Evolutionary conservation across 768 basidiomycete genomes (phyloP).

Genomic region (Boletus rubropictus): DNA sequence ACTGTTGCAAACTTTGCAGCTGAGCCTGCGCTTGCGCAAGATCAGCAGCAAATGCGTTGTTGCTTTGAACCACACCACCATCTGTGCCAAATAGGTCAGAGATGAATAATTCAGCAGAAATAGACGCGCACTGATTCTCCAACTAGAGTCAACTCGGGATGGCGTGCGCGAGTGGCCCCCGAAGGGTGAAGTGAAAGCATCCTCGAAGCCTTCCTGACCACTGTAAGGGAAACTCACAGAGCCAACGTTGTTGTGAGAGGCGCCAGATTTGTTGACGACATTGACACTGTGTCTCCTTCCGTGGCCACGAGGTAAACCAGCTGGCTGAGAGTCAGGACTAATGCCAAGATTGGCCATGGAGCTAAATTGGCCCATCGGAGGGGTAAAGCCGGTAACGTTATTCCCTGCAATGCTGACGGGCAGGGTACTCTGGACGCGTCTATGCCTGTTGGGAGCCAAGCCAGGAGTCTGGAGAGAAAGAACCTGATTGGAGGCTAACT

Average conservation of each 20-base stretch:
- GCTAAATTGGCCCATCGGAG: slow-evolving; percentile 61
- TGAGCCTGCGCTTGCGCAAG: slow-evolving; percentile 97
- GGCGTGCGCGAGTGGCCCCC: slow-evolving; percentile 71
- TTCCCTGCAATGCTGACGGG: slow-evolving; percentile 50
- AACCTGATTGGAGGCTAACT: slow-evolving; percentile 82
- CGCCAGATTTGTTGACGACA: slow-evolving; percentile 68
- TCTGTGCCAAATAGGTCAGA: slow-evolving; percentile 37
- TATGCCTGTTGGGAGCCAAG: slow-evolving; percentile 65
- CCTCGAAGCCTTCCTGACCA: slow-evolving; percentile 68
- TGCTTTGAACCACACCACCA: slow-evolving; percentile 66
- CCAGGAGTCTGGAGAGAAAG: slow-evolving; percentile 75
- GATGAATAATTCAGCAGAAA: neutral
- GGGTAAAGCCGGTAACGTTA: slow-evolving; percentile 27
- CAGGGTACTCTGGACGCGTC: slow-evolving; percentile 83
- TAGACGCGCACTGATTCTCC: slow-evolving; percentile 75
- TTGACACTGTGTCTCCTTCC: slow-evolving; percentile 89
- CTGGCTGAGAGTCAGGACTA: slow-evolving; percentile 58
- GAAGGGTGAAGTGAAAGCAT: slow-evolving; percentile 64
- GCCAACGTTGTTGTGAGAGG: slow-evolving; percentile 40
- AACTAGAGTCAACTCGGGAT: slow-evolving; percentile 75
- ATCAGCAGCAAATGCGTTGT: slow-evolving; percentile 66
- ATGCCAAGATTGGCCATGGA: slow-evolving; percentile 46
- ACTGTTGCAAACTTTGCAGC: slow-evolving; percentile 91
- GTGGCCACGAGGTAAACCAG: slow-evolving; percentile 74
- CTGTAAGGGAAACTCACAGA: slow-evolving; percentile 48